Evolutionary conservation across 495 filamentous ascomycete species (phyloP).

Genomic region (Pseudoneurospora amorphoporcata): DNA sequence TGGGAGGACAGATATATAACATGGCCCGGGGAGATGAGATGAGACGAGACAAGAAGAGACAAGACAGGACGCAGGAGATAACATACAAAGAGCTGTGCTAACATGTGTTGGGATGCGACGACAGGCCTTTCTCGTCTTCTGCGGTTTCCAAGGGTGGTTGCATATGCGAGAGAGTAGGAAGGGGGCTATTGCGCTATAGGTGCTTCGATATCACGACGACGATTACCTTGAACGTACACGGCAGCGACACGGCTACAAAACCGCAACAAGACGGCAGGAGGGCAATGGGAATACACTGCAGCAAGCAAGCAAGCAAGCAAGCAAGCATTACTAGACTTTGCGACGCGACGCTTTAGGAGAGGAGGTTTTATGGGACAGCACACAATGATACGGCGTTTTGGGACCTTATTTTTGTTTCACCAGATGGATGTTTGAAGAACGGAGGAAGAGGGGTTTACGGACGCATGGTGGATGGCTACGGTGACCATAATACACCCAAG

Average conservation of each 20-base stretch:
- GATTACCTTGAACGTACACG: no score
- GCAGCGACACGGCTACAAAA: not conserved
- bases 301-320: not conserved
- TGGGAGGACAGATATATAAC: no score
- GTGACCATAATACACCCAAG: not conserved
- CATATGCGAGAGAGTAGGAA: constrained; percentile 66
- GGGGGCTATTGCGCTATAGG: constrained; percentile 66
- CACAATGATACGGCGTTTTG: constrained; percentile 15
- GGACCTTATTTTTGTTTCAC: not conserved
- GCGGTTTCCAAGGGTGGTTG: constrained; percentile 72
- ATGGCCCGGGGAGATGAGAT: no score
- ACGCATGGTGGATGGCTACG: not conserved
- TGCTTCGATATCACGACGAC: not conserved
- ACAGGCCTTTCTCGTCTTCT: constrained; percentile 83
- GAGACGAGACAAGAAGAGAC: not conserved
- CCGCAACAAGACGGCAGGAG: no score
- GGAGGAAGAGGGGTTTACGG: not conserved
- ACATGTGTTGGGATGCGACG: not conserved
- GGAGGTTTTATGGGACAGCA: not conserved
- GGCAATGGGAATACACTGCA: not conserved
- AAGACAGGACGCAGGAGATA: not conserved
- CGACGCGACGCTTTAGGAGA: not conserved
- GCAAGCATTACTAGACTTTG: not conserved
- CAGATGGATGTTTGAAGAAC: not conserved
- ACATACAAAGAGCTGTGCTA: constrained; percentile 2